Percentiles rank a stretch among this genome's conserved stretches.
Conservation (phyloP, 805 yeast genomes). For the Candida ortonii region DNA sequence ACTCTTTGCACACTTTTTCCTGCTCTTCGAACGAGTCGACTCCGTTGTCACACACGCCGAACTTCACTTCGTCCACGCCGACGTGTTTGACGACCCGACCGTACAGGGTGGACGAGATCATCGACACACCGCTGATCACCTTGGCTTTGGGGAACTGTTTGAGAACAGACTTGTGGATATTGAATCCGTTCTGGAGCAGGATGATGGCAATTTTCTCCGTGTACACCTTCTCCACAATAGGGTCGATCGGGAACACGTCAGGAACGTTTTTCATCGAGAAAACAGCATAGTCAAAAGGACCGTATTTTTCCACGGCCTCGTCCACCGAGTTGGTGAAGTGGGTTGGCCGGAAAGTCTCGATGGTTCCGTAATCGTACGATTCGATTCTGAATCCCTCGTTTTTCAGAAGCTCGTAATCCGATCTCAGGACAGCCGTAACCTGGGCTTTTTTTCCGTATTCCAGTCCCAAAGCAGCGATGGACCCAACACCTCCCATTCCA, state of each 20-base stretch:
- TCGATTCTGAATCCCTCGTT: slow-evolving; percentile 56
- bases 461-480: slow-evolving; percentile 67
- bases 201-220: slow-evolving; percentile 34
- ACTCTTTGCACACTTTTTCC: slow-evolving; percentile 30
- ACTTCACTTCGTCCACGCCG: slow-evolving; percentile 32
- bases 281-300: slow-evolving; percentile 52
- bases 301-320: slow-evolving; percentile 41
- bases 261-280: slow-evolving; percentile 66
- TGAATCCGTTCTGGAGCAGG: slow-evolving; percentile 40
- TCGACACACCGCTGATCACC: slow-evolving; percentile 39
- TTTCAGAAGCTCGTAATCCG: slow-evolving; percentile 55
- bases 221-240: slow-evolving; percentile 26
- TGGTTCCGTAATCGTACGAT: slow-evolving; percentile 59
- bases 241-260: slow-evolving; percentile 51
- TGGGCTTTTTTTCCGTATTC: slow-evolving; percentile 44
- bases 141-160: slow-evolving; percentile 33
- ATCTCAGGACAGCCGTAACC: slow-evolving; percentile 63
- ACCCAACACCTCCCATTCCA: slow-evolving; percentile 88
- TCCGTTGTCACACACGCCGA: slow-evolving; percentile 38
- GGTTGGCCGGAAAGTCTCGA: slow-evolving; percentile 53
- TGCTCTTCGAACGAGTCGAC: slow-evolving; percentile 26
- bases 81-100: slow-evolving; percentile 34
- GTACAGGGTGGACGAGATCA: slow-evolving; percentile 35
- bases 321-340: slow-evolving; percentile 40
- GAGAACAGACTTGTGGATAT: slow-evolving; percentile 35